phyloP scores from a whole-genome alignment of 2,329 filamentous ascomycete genomes.

The Cercospora brassicicola region DNA sequence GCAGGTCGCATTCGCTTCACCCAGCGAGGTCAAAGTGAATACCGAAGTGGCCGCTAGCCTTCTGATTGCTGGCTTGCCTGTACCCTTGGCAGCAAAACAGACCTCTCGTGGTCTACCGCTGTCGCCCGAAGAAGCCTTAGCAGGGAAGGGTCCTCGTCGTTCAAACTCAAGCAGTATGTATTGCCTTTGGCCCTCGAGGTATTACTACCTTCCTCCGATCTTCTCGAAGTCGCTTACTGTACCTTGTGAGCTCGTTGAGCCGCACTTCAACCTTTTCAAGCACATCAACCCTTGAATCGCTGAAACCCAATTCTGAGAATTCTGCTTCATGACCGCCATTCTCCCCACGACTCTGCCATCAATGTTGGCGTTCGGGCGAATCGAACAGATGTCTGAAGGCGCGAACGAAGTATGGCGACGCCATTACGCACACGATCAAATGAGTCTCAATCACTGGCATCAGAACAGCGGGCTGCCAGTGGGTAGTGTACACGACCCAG shows the following conservation, averaged over 20 bases:
- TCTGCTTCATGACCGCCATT: constrained; percentile 31
- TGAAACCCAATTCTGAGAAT: constrained; percentile 28
- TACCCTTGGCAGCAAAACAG: constrained; percentile 1
- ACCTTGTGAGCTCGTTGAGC: constrained; percentile 20
- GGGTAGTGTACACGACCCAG: constrained; percentile 31
- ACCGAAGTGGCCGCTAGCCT: constrained; percentile 23
- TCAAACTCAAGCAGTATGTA: constrained; percentile 13
- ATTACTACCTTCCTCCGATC: constrained; percentile 1
- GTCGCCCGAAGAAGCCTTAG: constrained; percentile 13
- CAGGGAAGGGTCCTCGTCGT: constrained; percentile 6
- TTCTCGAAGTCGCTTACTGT: constrained; percentile 13
- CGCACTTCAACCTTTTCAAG: constrained; percentile 29
- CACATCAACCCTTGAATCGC: constrained; percentile 20
- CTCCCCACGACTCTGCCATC: constrained; percentile 21
- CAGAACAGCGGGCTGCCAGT: constrained; percentile 26
- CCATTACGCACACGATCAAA: constrained; percentile 26
- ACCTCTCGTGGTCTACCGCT: constrained; percentile 12
- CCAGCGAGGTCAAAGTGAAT: constrained; percentile 18
- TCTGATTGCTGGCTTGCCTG: constrained; percentile 14
- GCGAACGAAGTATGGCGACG: constrained; percentile 27
- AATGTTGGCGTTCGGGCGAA: constrained; percentile 17
- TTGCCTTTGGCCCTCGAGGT: constrained; percentile 1
- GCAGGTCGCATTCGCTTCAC: constrained; percentile 18
- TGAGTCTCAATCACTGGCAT: constrained; percentile 28
- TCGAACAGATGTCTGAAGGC: constrained; percentile 25